Conservation (phyloP, 2,329 filamentous ascomycete genomes). For the Thielaviopsis ethacetica region DNA sequence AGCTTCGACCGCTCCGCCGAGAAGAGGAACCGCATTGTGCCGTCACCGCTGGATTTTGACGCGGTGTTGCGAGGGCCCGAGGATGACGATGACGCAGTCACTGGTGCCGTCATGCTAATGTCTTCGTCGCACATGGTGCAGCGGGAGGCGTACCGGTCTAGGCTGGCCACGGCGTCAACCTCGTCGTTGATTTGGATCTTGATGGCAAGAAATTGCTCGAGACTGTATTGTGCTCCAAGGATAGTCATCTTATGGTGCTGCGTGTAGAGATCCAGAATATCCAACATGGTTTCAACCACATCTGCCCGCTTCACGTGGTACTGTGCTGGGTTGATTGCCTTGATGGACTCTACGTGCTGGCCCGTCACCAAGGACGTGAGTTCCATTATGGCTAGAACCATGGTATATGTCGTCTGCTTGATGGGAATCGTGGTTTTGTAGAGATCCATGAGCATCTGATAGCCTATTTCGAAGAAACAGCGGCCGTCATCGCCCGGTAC, state of each 20-base stretch:
- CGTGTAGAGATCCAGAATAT: conserved; percentile 83
- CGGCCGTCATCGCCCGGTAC: conserved; percentile 31
- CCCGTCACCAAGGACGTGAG: conserved; percentile 56
- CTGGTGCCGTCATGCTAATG: conserved; percentile 7
- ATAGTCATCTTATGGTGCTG: conserved; percentile 62
- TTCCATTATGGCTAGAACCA: conserved; percentile 70
- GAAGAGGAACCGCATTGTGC: conserved; percentile 80
- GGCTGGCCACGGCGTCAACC: conserved; percentile 42
- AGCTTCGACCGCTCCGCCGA: conserved; percentile 57
- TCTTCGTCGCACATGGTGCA: conserved; percentile 34
- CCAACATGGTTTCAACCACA: conserved; percentile 65
- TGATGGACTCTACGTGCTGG: conserved; percentile 33
- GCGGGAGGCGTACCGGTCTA: conserved; percentile 48
- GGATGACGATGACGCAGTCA: background rate
- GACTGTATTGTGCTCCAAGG: conserved; percentile 53
- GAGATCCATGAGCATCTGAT: conserved; percentile 71
- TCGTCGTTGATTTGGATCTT: conserved; percentile 79
- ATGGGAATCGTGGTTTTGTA: conserved; percentile 88
- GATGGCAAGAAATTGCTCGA: conserved; percentile 68
- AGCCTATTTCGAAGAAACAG: conserved; percentile 50
- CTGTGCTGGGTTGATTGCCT: conserved; percentile 31
- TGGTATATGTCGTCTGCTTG: conserved; percentile 74
- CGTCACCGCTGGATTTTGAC: conserved; percentile 33
- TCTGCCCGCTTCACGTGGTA: conserved; percentile 30
- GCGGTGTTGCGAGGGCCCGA: conserved; percentile 1